Evolutionary conservation across 1,284 basidiomycete species (phyloP).

Genomic region (Puccinia triticina): DNA sequence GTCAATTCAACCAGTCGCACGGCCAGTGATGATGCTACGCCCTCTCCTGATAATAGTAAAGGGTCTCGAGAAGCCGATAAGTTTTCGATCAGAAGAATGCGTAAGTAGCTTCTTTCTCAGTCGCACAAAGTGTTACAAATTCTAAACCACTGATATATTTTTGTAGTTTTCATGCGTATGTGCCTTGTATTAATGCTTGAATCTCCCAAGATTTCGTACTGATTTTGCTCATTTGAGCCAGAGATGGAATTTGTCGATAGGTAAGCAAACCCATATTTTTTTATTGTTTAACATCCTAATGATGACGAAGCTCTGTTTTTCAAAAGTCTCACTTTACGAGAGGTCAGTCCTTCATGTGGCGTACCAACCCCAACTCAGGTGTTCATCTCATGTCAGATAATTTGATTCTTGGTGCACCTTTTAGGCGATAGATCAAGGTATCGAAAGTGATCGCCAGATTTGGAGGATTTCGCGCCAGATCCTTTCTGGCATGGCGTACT

Average conservation of each 20-base stretch:
- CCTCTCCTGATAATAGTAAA: conserved; percentile 2
- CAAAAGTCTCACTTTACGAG: conserved; percentile 46
- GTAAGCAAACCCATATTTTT: conserved; percentile 5
- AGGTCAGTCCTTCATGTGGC: conserved; percentile 30
- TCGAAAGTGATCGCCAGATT: conserved; percentile 74
- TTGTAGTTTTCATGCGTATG: conserved; percentile 45
- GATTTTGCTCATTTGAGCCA: neutral
- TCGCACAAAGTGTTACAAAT: neutral
- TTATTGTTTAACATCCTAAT: neutral
- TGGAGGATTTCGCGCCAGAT: conserved; percentile 91
- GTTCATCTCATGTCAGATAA: neutral
- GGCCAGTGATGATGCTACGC: neutral
- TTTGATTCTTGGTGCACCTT: neutral
- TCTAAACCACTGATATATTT: conserved; percentile 3
- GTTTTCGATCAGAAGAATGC: conserved; percentile 29
- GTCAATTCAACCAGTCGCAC: neutral
- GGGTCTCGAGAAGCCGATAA: conserved; percentile 13
- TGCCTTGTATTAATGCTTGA: neutral
- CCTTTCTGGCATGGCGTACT: conserved; percentile 87
- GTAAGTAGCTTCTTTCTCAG: neutral
- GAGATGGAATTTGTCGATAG: conserved; percentile 51
- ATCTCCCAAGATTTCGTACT: conserved; percentile 2
- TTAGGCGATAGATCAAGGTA: conserved; percentile 75
- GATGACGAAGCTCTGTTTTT: neutral
- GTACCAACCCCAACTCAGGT: no score